Evolutionary conservation across 345 rosid genomes (phyloP).

Genomic region (Populus deltoides): DNA sequence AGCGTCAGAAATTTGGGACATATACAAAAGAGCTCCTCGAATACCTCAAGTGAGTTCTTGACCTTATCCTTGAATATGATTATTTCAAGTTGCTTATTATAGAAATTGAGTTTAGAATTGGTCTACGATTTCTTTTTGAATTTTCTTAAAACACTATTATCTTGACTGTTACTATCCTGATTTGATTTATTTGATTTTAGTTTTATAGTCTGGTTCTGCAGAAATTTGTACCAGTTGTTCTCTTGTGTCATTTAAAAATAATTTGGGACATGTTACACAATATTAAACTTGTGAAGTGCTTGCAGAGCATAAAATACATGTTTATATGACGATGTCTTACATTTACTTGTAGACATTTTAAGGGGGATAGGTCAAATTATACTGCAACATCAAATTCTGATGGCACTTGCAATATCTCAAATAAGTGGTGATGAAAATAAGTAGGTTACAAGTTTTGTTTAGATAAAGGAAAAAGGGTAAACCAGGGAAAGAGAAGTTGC

Average conservation of each 20-base stretch:
- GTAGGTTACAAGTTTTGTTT: no score
- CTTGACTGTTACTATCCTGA: background rate
- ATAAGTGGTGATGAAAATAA: no score
- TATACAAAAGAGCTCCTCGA: conserved; percentile 63
- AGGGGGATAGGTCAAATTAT: no score
- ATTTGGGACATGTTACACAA: no score
- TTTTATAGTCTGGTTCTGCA: background rate
- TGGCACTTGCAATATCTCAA: no score
- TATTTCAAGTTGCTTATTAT: background rate
- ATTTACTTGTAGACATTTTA: no score
- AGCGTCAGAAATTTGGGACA: conserved; percentile 81
- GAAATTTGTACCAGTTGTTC: background rate
- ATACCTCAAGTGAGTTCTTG: conserved; percentile 61
- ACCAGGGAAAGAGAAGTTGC: background rate
- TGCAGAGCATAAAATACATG: no score
- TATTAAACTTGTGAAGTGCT: no score
- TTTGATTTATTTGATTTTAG: background rate
- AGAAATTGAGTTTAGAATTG: background rate
- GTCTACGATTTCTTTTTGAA: background rate
- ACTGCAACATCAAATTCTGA: no score
- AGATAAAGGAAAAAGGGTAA: no score
- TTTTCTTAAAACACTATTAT: background rate
- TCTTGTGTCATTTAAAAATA: background rate
- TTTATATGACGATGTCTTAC: no score
- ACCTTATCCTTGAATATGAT: background rate